phyloP scores from a whole-genome alignment of 2,329 filamentous ascomycete species.

The Talaromyces sp. region DNA sequence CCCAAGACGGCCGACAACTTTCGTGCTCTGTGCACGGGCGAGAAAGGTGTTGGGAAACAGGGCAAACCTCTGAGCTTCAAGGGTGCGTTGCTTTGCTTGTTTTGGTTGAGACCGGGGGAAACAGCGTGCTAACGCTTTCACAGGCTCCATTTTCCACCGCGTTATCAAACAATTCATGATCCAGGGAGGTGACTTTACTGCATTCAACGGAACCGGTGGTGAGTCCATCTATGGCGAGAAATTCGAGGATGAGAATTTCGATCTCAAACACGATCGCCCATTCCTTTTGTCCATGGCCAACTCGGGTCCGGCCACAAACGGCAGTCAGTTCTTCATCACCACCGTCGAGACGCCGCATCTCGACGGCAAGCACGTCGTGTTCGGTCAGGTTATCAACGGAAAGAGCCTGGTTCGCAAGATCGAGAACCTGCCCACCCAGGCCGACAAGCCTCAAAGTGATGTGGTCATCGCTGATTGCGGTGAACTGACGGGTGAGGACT shows the following conservation, averaged over 20 bases:
- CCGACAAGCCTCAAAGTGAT: constrained; percentile 72
- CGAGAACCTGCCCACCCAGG: constrained; percentile 72
- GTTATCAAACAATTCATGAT: constrained; percentile 99
- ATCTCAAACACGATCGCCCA: constrained; percentile 82
- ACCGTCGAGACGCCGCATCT: constrained; percentile 92
- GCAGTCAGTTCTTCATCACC: constrained; percentile 97
- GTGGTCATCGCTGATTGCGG: constrained; percentile 79
- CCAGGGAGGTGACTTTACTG: constrained; percentile 94
- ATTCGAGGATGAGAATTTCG: constrained; percentile 95
- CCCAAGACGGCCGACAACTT: constrained; percentile 98
- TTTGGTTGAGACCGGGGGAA: neutral
- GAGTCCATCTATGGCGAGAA: constrained; percentile 97
- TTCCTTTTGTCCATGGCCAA: constrained; percentile 98
- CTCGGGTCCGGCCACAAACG: constrained; percentile 90
- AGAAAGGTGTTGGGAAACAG: constrained; percentile 76
- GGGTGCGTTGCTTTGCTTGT: constrained; percentile 33
- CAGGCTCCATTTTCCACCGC: constrained; percentile 81
- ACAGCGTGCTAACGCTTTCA: neutral
- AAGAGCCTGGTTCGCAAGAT: constrained; percentile 87
- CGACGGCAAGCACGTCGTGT: constrained; percentile 95
- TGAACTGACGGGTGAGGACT: constrained; percentile 68
- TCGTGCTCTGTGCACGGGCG: constrained; percentile 86
- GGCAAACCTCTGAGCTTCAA: constrained; percentile 92
- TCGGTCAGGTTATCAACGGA: constrained; percentile 86
- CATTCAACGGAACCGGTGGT: constrained; percentile 87